phyloP scores from a whole-genome alignment of 352 stramenopile genomes.

The Vaucheria bursata region DNA sequence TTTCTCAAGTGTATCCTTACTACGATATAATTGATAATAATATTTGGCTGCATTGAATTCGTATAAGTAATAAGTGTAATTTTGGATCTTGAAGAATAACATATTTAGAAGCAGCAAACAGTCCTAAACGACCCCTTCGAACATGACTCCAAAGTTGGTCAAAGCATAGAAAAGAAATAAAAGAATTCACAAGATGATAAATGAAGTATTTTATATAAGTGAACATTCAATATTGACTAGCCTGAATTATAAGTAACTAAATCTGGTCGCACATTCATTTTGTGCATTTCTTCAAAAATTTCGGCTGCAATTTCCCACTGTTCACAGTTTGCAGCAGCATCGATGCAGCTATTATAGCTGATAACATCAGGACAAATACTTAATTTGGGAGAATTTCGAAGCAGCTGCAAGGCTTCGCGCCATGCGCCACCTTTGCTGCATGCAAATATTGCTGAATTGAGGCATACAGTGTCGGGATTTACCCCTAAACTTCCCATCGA shows the following conservation, averaged over 20 bases:
- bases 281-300: conserved; percentile 32
- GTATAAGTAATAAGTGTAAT: too few species aligned
- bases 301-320: conserved; percentile 28
- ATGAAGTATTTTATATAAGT: too few species aligned
- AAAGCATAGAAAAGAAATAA: too few species aligned
- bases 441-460: neutral
- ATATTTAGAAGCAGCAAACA: too few species aligned
- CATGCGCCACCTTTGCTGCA: conserved; percentile 20
- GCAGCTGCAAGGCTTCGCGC: conserved; percentile 15
- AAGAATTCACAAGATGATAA: too few species aligned
- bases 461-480: neutral
- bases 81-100: too few species aligned
- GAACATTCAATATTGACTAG: neutral
- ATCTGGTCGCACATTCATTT: conserved; percentile 22
- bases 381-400: neutral
- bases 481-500: neutral
- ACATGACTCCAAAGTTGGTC: too few species aligned
- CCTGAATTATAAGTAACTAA: conserved; percentile 31
- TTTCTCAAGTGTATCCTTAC: too few species aligned
- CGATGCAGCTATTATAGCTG: conserved; percentile 33
- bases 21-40: too few species aligned
- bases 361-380: conserved; percentile 17
- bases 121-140: too few species aligned
- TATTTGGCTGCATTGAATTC: too few species aligned
- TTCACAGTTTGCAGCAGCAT: neutral